Conservation (phyloP, 2,329 filamentous ascomycete genomes). For the Botryosphaeria agaves region DNA sequence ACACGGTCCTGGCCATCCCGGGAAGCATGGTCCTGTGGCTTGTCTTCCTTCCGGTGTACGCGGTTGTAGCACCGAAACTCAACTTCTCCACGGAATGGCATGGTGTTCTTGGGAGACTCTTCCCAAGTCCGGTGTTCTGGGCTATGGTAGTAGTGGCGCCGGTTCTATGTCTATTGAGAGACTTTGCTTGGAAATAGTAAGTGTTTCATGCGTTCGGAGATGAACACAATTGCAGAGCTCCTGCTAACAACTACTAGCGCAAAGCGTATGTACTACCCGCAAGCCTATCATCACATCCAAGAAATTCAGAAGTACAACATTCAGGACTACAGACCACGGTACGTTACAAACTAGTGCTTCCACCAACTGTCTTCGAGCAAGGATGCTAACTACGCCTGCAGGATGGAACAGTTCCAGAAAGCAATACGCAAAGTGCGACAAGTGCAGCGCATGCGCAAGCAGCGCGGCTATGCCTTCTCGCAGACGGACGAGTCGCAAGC, state of each 20-base stretch:
- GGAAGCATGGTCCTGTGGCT: slow-evolving; percentile 88
- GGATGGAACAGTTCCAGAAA: slow-evolving; percentile 99
- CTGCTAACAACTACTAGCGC: slow-evolving; percentile 22
- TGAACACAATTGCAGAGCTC: not conserved
- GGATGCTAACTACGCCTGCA: slow-evolving; percentile 16
- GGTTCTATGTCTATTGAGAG: slow-evolving; percentile 64
- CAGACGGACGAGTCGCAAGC: slow-evolving; percentile 95
- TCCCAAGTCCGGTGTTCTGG: slow-evolving; percentile 76
- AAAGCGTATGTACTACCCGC: slow-evolving; percentile 92
- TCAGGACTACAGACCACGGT: slow-evolving; percentile 93
- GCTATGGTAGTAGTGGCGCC: slow-evolving; percentile 71
- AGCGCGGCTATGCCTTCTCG: slow-evolving; percentile 94
- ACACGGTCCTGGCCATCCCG: slow-evolving; percentile 86
- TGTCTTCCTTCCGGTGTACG: slow-evolving; percentile 76
- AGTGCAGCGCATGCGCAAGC: slow-evolving; percentile 97
- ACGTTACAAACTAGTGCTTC: slow-evolving; percentile 17
- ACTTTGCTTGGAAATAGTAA: slow-evolving; percentile 89
- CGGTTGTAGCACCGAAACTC: slow-evolving; percentile 65
- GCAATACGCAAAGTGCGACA: slow-evolving; percentile 96
- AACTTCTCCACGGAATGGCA: slow-evolving; percentile 69
- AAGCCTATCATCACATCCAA: slow-evolving; percentile 95
- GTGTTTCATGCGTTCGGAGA: slow-evolving; percentile 5
- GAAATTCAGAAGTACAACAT: slow-evolving; percentile 99
- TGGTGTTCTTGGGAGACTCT: slow-evolving; percentile 67
- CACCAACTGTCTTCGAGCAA: not conserved